phyloP scores from a whole-genome alignment of 352 stramenopile species.

The Aphanomyces invadans region DNA sequence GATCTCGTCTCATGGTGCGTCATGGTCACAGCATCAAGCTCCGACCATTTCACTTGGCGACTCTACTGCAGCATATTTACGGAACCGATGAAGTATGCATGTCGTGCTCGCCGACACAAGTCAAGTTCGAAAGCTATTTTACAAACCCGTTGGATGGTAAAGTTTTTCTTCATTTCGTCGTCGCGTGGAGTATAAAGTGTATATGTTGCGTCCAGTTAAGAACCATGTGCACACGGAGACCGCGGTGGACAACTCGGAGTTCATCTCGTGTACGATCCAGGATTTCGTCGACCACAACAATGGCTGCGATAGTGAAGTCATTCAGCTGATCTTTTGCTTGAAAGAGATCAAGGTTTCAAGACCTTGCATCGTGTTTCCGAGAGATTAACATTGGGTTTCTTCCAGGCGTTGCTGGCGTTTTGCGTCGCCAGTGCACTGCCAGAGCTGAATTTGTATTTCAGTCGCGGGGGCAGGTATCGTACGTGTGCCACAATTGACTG shows the following conservation, averaged over 20 bases:
- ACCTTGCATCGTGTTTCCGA: background rate
- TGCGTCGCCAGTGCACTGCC: conserved; percentile 71
- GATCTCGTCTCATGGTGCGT: too few relatives aligned
- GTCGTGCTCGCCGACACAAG: conserved; percentile 48
- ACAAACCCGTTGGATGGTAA: conserved; percentile 41
- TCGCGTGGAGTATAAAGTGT: background rate
- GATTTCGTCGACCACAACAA: conserved; percentile 35
- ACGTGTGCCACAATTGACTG: background rate
- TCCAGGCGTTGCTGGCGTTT: conserved; percentile 54
- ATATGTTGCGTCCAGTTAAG: conserved; percentile 34
- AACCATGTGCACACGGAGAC: conserved; percentile 77
- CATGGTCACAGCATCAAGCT: conserved; percentile 35
- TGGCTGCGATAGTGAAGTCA: conserved; percentile 26
- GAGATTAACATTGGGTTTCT: background rate
- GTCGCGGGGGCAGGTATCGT: conserved; percentile 44
- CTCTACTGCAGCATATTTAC: conserved; percentile 70
- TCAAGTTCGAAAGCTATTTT: conserved; percentile 80
- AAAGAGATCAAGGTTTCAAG: conserved; percentile 60
- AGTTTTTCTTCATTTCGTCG: background rate
- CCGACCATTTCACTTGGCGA: conserved; percentile 64
- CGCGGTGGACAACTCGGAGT: conserved; percentile 64
- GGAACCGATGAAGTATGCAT: conserved; percentile 72
- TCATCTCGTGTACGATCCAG: conserved; percentile 58
- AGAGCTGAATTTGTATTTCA: conserved; percentile 71
- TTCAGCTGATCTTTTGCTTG: conserved; percentile 78